phyloP scores from a whole-genome alignment of 148 eudicot genomes.

The Suaeda aralocaspica region DNA sequence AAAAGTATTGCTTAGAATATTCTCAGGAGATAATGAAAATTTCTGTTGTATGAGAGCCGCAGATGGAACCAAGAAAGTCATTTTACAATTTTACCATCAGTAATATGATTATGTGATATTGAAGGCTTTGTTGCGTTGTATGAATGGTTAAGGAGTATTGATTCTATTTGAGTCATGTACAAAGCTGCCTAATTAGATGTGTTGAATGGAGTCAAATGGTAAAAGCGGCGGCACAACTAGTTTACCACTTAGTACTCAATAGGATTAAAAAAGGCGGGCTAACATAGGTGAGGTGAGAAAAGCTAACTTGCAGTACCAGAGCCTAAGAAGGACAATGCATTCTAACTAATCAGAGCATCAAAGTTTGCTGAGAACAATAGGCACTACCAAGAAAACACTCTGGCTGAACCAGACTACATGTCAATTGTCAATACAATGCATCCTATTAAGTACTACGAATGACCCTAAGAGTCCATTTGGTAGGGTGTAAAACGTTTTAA shows the following conservation, averaged over 20 bases:
- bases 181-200: background rate
- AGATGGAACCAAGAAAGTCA: background rate
- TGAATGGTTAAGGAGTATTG: background rate
- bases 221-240: background rate
- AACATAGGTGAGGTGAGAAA: background rate
- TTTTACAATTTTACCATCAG: background rate
- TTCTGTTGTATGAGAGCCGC: background rate
- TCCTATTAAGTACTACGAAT: too few species aligned
- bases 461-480: too few species aligned
- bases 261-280: background rate
- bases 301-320: background rate
- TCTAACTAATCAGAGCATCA: background rate
- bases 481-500: too few species aligned
- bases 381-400: too few species aligned
- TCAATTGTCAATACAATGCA: too few species aligned
- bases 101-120: background rate
- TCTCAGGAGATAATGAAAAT: too few species aligned
- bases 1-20: background rate
- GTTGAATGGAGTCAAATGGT: background rate
- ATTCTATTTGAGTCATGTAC: background rate
- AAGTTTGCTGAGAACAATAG: background rate
- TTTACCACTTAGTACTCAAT: too few species aligned
- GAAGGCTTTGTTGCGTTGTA: background rate
- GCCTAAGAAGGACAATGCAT: background rate
- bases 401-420: too few species aligned